These are phyloP conservation scores for Teratosphaeria destructans DNA, from an alignment of 2,329 filamentous ascomycete species.

Conservation along the genomic window DNA sequence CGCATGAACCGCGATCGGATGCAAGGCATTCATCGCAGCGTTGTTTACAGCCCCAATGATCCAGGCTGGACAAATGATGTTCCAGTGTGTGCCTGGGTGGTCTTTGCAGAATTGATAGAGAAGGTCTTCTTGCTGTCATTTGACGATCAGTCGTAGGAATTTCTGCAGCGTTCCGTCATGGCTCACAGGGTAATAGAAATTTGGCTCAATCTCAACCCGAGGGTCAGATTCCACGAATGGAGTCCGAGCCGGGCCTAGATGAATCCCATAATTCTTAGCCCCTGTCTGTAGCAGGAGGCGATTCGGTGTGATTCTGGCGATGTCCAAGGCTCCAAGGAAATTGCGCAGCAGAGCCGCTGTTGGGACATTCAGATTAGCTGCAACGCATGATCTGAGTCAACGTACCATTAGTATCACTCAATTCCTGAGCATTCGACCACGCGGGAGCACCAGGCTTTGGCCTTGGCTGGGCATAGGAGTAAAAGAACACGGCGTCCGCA, in stretches of 20 bases:
- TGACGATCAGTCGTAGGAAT: neutral
- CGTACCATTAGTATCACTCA: slow-evolving; percentile 40
- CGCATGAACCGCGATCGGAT: slow-evolving; percentile 42
- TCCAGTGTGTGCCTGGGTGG: slow-evolving; percentile 27
- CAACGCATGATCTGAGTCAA: slow-evolving; percentile 10
- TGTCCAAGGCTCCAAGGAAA: slow-evolving; percentile 36
- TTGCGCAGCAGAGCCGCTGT: slow-evolving; percentile 38
- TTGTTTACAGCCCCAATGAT: slow-evolving; percentile 21
- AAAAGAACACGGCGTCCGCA: slow-evolving; percentile 43
- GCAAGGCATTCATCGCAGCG: slow-evolving; percentile 40
- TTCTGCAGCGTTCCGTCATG: neutral
- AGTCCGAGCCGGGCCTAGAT: slow-evolving; percentile 34
- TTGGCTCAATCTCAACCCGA: slow-evolving; percentile 34
- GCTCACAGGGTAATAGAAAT: slow-evolving; percentile 41
- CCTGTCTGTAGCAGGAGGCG: slow-evolving; percentile 43
- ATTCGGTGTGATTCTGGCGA: slow-evolving; percentile 34
- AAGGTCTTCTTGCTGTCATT: slow-evolving; percentile 36
- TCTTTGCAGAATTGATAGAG: slow-evolving; percentile 34
- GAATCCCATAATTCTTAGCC: slow-evolving; percentile 41
- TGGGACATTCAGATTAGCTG: neutral
- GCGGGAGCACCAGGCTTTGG: slow-evolving; percentile 34
- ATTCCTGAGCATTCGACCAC: slow-evolving; percentile 42
- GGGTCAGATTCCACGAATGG: slow-evolving; percentile 40
- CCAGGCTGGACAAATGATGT: slow-evolving; percentile 38
- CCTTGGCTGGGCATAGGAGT: slow-evolving; percentile 41